These are phyloP conservation scores for Sporothrix pallida DNA, from an alignment of 2,329 filamentous ascomycete species.

Conservation along the genomic window DNA sequence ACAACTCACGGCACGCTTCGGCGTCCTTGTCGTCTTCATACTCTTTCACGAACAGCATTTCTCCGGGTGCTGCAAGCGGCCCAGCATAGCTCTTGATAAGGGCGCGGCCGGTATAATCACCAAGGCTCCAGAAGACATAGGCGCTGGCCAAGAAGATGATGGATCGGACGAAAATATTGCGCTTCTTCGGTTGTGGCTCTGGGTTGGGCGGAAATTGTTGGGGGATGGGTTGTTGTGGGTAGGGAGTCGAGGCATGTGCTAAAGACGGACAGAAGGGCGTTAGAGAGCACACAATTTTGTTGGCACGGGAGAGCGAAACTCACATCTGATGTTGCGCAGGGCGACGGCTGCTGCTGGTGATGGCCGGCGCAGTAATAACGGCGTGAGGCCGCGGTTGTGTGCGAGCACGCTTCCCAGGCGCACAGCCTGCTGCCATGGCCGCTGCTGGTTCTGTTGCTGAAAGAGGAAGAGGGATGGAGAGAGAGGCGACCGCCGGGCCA, in stretches of 20 bases:
- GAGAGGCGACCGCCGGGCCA: background rate
- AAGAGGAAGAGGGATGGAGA: background rate
- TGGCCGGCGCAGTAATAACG: background rate
- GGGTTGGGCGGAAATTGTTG: constrained; percentile 8
- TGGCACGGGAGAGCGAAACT: background rate
- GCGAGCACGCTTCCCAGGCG: constrained; percentile 4
- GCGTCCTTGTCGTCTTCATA: too few relatives aligned
- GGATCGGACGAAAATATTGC: constrained; percentile 20
- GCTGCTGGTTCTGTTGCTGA: constrained; percentile 11
- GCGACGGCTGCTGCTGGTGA: background rate
- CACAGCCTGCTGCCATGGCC: constrained; percentile 12
- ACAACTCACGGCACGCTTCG: too few relatives aligned
- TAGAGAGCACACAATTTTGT: background rate
- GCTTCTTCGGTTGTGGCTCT: constrained; percentile 17
- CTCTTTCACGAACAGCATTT: too few relatives aligned
- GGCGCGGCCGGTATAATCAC: background rate
- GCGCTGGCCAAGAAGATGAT: constrained; percentile 25
- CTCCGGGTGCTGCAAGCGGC: background rate
- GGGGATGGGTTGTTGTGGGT: constrained; percentile 39
- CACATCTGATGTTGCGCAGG: background rate
- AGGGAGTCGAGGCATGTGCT: constrained; percentile 12
- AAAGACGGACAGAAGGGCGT: background rate
- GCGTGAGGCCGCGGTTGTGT: background rate
- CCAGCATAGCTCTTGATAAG: background rate
- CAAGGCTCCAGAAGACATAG: constrained; percentile 23